A percentile compares a stretch with the other conserved stretches of the same genome.
Conservation (phyloP, 169 alveolate genomes). For the Plasmodium cynomolgi region DNA sequence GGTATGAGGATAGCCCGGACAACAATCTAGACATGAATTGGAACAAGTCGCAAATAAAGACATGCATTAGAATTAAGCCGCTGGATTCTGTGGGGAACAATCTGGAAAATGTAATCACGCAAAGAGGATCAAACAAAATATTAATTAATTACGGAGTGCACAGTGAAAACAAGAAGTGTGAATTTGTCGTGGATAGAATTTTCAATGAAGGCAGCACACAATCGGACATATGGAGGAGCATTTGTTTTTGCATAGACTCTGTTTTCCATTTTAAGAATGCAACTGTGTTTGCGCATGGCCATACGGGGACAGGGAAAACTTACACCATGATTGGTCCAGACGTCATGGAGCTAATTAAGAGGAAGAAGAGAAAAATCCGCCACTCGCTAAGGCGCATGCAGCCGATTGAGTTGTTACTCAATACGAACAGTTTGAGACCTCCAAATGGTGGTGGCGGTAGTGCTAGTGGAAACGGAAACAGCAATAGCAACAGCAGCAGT, state of each 20-base stretch:
- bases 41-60: slow-evolving; percentile 71
- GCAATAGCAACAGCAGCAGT: slow-evolving; percentile 33
- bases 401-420: slow-evolving; percentile 19
- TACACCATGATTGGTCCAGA: slow-evolving; percentile 86
- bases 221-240: slow-evolving; percentile 78
- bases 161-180: slow-evolving; percentile 39
- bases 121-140: slow-evolving; percentile 36
- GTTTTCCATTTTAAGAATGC: slow-evolving; percentile 78
- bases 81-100: slow-evolving; percentile 26
- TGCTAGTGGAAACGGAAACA: slow-evolving; percentile 10
- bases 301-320: slow-evolving; percentile 86
- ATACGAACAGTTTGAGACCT: slow-evolving; percentile 48
- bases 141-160: slow-evolving; percentile 58
- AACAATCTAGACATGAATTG: slow-evolving; percentile 69
- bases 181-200: slow-evolving; percentile 78
- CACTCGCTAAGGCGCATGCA: background rate
- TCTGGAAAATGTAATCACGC: slow-evolving; percentile 45
- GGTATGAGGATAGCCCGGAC: slow-evolving; percentile 3
- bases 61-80: slow-evolving; percentile 74
- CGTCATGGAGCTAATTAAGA: slow-evolving; percentile 75
- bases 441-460: slow-evolving; percentile 38
- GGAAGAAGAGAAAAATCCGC: slow-evolving; percentile 29
- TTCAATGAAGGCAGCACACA: slow-evolving; percentile 76
- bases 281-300: slow-evolving; percentile 84
- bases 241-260: slow-evolving; percentile 77